A percentile compares a stretch with the other conserved stretches of the same genome.
Conservation (phyloP, 352 stramenopile species). For the Pythium dissotocum region DNA sequence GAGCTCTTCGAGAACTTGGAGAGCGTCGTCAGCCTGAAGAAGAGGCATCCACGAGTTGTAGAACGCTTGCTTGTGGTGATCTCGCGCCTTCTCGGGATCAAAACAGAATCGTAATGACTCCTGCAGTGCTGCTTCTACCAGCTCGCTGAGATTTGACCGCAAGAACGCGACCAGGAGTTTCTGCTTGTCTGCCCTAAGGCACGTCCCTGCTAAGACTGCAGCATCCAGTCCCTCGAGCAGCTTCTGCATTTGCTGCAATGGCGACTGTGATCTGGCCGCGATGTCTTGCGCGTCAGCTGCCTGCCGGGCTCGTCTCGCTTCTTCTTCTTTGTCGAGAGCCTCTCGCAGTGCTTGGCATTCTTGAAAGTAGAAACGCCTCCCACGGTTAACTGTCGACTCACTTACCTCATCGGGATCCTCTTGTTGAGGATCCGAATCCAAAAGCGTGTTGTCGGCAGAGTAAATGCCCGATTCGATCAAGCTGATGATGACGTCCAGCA, state of each 20-base stretch:
- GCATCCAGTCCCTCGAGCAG: slow-evolving; percentile 35
- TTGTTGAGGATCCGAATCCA: background rate
- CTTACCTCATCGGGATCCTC: background rate
- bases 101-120: slow-evolving; percentile 46
- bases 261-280: slow-evolving; percentile 1
- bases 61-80: slow-evolving; percentile 34
- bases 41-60: slow-evolving; percentile 41
- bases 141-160: slow-evolving; percentile 31
- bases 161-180: slow-evolving; percentile 40
- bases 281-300: slow-evolving; percentile 17
- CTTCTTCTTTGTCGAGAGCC: slow-evolving; percentile 13
- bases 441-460: slow-evolving; percentile 4
- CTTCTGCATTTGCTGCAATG: slow-evolving; percentile 33
- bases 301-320: slow-evolving; percentile 8
- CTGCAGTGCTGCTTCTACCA: slow-evolving; percentile 32
- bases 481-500: slow-evolving; percentile 53
- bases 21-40: slow-evolving; percentile 23
- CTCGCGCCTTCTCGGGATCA: slow-evolving; percentile 3
- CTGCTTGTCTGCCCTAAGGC: slow-evolving; percentile 34
- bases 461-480: slow-evolving; percentile 59
- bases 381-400: background rate
- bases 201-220: slow-evolving; percentile 8
- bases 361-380: slow-evolving; percentile 54
- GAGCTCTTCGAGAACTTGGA: slow-evolving; percentile 37
- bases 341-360: slow-evolving; percentile 32